A percentile compares a stretch with the other conserved stretches of the same genome.
phyloP scores from a whole-genome alignment of 1,139 yeast species.

The Yamadazyma membranifaciens region DNA sequence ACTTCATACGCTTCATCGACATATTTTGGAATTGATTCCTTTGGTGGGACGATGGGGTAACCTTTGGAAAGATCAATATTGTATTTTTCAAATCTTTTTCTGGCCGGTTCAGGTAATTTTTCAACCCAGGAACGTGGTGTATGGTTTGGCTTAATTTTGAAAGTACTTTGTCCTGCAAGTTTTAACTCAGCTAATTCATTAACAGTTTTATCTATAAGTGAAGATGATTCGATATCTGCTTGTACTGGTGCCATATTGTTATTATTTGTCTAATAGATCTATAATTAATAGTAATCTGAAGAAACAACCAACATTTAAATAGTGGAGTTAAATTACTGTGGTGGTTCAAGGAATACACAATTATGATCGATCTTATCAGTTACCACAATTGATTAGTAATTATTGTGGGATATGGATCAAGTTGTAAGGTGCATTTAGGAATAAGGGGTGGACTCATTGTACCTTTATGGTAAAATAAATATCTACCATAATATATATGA shows the following conservation, averaged over 20 bases:
- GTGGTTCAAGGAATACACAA: background rate
- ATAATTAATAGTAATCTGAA: background rate
- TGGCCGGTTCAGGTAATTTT: constrained; percentile 17
- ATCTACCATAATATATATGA: too few species aligned
- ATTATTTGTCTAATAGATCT: background rate
- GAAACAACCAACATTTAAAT: background rate
- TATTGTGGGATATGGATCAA: too few species aligned
- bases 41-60: constrained; percentile 27
- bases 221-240: background rate
- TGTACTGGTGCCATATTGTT: constrained; percentile 6
- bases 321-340: background rate
- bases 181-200: constrained; percentile 7
- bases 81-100: constrained; percentile 26
- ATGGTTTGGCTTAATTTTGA: constrained; percentile 4
- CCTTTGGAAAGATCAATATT: constrained; percentile 32
- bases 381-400: too few species aligned
- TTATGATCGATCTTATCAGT: too few species aligned
- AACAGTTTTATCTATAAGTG: constrained; percentile 6
- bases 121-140: constrained; percentile 15
- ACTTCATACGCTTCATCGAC: constrained; percentile 50
- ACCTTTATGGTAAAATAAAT: too few species aligned
- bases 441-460: too few species aligned
- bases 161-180: constrained; percentile 4
- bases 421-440: too few species aligned
- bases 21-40: constrained; percentile 42